Percentiles rank a stretch among this genome's conserved stretches.
These are phyloP conservation scores for Croton laevigatus DNA, from an alignment of 441 rosid species.

Conservation along the genomic window DNA sequence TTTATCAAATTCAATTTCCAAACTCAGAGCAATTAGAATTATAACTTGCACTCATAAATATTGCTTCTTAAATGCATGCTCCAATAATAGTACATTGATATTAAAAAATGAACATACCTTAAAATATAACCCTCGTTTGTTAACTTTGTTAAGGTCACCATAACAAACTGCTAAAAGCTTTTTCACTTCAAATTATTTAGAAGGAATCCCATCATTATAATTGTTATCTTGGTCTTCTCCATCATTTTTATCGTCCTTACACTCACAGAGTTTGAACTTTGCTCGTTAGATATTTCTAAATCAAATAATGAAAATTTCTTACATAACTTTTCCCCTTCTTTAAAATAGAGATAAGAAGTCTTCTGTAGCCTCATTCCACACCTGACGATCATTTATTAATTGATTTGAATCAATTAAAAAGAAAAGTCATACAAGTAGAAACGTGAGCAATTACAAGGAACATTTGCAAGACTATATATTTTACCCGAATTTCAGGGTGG, in stretches of 20 bases:
- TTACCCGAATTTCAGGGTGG: constrained; percentile 22
- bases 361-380: constrained; percentile 17
- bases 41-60: background rate
- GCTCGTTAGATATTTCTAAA: background rate
- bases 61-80: background rate
- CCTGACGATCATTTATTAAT: constrained; percentile 1
- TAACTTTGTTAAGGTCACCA: constrained; percentile 15
- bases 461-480: background rate
- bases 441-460: background rate
- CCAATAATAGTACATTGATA: background rate
- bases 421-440: background rate
- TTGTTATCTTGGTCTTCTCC: background rate
- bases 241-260: background rate
- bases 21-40: background rate
- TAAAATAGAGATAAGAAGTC: constrained; percentile 14
- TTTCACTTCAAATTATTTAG: constrained; percentile 17
- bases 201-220: background rate
- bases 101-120: constrained; percentile 6
- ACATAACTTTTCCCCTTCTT: constrained; percentile 19
- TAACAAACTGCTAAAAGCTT: constrained; percentile 8
- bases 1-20: background rate
- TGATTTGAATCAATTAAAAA: too few relatives aligned
- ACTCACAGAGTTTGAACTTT: background rate
- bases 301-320: background rate
- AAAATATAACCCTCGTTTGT: background rate